Evolutionary conservation across 768 basidiomycete genomes (phyloP), one percentile per base, ranked within the genome.

Genomic region (Leucocoprinus birnbaumii): DNA sequence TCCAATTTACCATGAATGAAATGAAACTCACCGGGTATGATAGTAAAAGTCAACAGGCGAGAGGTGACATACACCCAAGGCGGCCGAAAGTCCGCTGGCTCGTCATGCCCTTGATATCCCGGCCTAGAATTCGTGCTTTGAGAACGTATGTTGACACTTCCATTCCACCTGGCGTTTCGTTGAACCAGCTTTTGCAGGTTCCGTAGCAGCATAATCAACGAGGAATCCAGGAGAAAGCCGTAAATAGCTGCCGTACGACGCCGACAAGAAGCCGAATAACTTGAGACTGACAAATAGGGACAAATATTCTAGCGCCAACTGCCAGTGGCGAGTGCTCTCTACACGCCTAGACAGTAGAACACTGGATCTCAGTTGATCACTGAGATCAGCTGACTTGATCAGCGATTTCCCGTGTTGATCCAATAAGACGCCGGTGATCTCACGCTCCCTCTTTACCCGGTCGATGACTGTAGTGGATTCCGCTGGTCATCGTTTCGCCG

Each of bases 31-130:
- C 86, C 67, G 59, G 84, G 85, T 64, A 86, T 80, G 16, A 83
- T 51, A 3, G 77, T 73, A 59, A 77, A 83, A 41, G 77, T 81
- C 42, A 83, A 67, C 53, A 84, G 63, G 51, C 77, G 73, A 26
- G 80, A 73, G 24, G 71, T 67, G 38, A 73, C 71, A 62, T 84
- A 85, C 41, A 84, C 77, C 84, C 84, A 85, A 42, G 80, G 74
- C 31, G 84, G 82, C 47, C 84, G 74, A 61, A 82, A 80, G 63
- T 85, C 84, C 18, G 65, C 61, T 8, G 63, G 66, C 18, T 65
- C 61, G 9, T 57, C 49, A 13, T 58, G 41, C 18, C 22, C 35
- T 24, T 44, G 43, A n/a, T 24, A 27, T 35, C 27, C 42, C n/a
- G 38, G 46, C 7, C 27, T 27, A 13, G 40, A 21, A 13, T 55